Base-by-base conservation (phyloP, 1,284 basidiomycete genomes). In the Fomitopsis pinicola region DNA sequence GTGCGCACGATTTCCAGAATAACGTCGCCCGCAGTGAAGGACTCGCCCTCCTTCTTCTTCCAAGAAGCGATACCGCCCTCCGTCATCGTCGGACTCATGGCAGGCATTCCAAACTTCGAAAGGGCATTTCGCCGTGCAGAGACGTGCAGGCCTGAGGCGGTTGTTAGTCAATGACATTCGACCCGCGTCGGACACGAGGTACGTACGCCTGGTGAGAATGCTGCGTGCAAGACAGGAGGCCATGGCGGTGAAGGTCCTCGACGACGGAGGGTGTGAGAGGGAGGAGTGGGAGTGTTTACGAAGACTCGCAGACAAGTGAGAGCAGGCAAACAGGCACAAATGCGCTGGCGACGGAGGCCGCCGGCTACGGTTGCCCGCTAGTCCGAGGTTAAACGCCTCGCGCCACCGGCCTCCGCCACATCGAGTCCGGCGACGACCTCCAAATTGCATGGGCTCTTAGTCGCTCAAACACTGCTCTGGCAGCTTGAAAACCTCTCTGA, bases 1-100 rank as follows among this genome's bases (percentile, higher is more conserved):
- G 64, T 19, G 70, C 89, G 72, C 66, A 96, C 95, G 72, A 99
- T 95, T 77, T 97, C 94, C 57, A 97, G 85, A 56, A 97, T 79
- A 64, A 99, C 96, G 70, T 99, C 97, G 48, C 97, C 96, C 6
- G 90, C 86, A 9, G 88, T 69, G 76, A 95, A 99, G 6, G 87
- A 64, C 69, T 98, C 95, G 62, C 97, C 97, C 77, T 97, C 94
- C 77, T 92, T 89, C 82, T 94, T 92, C 84, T 98, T 98, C 97
- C 97, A 99, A 50, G 83, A 82, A 56, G 97, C 92, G 75, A 99
- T 97, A 68, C 97, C 97, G 68, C 97, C 97, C 81, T 98, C 97
- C 12, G 95, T 96, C 97, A 99, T 99, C 64, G 97, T 99, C 56
- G 97, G 97, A 67, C 95, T 97, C 97, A 99, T 99, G 70, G 95